These are phyloP conservation scores for Discostella stelligeroides DNA, from an alignment of 108 stramenopile species.

Conservation along the genomic window DNA sequence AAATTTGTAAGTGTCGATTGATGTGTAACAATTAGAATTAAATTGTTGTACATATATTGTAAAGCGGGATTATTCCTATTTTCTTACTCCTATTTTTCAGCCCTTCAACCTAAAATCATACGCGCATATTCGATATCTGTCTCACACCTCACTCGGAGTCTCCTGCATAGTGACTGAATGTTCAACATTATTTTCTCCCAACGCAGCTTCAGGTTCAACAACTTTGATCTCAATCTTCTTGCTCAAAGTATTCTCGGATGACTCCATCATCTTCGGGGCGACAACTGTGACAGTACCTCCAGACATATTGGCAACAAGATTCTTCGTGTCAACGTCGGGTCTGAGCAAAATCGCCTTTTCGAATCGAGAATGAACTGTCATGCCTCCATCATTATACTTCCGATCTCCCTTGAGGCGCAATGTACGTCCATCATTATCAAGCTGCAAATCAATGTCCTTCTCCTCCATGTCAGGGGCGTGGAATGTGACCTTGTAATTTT, in stretches of 20 bases:
- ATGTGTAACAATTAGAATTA: background rate
- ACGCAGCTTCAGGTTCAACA: constrained; percentile 8
- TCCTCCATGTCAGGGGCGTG: constrained; percentile 39
- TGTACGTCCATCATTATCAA: constrained; percentile 44
- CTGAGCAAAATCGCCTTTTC: constrained; percentile 41
- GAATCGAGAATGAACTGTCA: constrained; percentile 34
- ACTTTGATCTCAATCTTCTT: constrained; percentile 35
- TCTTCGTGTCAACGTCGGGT: constrained; percentile 28
- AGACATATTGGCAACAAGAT: constrained; percentile 26
- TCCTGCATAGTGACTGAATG: background rate
- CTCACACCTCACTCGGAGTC: too few species aligned
- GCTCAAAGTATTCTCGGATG: constrained; percentile 6
- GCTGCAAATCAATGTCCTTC: constrained; percentile 37
- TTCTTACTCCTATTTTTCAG: too few species aligned
- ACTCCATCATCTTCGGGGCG: constrained; percentile 29
- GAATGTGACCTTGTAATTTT: constrained; percentile 31
- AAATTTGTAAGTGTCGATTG: background rate
- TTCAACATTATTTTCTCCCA: background rate
- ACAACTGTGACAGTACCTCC: constrained; percentile 32
- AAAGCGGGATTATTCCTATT: too few species aligned
- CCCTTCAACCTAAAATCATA: too few species aligned
- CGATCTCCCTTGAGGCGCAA: constrained; percentile 45
- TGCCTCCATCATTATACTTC: constrained; percentile 28
- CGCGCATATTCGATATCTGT: too few species aligned
- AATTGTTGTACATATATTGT: background rate